Base-by-base conservation (phyloP, 129 eudicot species). In the Ambrosia trifida region DNA sequence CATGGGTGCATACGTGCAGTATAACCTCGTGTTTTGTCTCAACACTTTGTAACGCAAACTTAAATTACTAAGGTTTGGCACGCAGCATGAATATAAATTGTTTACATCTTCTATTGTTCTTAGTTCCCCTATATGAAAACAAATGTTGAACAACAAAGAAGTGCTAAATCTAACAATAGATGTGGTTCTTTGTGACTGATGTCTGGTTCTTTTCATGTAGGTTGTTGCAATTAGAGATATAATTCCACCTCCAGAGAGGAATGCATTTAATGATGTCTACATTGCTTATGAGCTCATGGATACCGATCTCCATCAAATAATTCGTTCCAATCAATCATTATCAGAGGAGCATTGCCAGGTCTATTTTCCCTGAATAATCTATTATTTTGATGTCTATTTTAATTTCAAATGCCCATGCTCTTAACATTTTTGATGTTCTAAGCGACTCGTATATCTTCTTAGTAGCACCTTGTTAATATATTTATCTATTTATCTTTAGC, bases 261-360 rank as follows among this genome's bases (percentile, higher is more conserved):
- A 49, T 36, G 78, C 78, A 13, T 92, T 89, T 53, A 88, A 83
- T 70, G 97, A 91, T 66, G 97, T 91, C 33, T 91, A 91, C 81
- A 88, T 91, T 79, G 96, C 87, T 8, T 86, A 86, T 79, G 97
- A 88, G 68, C 90, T 88, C 68, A 91, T 90, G 96, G 96, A 89
- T 76, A 89, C 96, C 44, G 97, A 91, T 81, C 97, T 91, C 44
- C 93, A 88, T 75, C 97, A 91, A 69, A 87, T 92, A 20, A 92
- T 92, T 60, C 88, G 89, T 24, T 89, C 98, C 32, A 85, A 89
- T 64, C 98, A 91, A 83, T 62, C 80, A 17, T 72, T 92, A 44
- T 84, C 98, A 9, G 96, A 89, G 76, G 91, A 86, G 82, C 98
- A 92, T 76, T 86, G 95, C 75, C 98, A 92, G 98, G 98, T 92